Conservation (phyloP, 495 filamentous ascomycete genomes). For the Corynascus novoguineensis region DNA sequence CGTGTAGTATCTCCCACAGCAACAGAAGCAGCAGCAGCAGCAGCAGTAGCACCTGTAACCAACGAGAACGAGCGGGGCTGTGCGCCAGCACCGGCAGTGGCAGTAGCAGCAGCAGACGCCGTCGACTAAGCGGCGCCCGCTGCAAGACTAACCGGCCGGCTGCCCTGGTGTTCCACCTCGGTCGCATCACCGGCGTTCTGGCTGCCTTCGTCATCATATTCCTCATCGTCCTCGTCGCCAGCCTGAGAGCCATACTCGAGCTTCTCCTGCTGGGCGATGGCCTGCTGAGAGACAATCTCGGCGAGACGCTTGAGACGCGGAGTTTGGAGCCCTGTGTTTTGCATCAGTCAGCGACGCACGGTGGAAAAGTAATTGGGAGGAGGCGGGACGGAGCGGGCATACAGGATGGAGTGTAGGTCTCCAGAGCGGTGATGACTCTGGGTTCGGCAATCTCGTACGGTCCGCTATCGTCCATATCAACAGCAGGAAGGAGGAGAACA, state of each 20-base stretch:
- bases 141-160: constrained; percentile 6
- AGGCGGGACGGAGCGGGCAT: no score
- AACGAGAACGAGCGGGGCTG: not conserved
- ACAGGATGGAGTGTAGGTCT: constrained; percentile 97
- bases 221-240: constrained; percentile 37
- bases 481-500: constrained; percentile 82
- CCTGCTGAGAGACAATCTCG: constrained; percentile 94
- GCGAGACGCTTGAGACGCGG: constrained; percentile 88
- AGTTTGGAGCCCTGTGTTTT: constrained; percentile 88
- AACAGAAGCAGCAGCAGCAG: no score
- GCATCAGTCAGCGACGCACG: no score
- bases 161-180: constrained; percentile 37
- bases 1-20: no score
- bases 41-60: no score
- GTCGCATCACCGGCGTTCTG: constrained; percentile 33
- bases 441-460: constrained; percentile 99
- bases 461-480: constrained; percentile 99
- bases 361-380: no score
- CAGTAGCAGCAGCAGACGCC: not conserved
- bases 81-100: not conserved
- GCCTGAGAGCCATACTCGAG: constrained; percentile 47
- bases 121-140: constrained; percentile 30
- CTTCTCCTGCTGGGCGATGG: constrained; percentile 88
- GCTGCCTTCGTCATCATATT: constrained; percentile 34
- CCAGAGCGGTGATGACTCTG: constrained; percentile 87